Evolutionary conservation across 2,329 filamentous ascomycete species (phyloP).

Genomic region (Diplodia mutila): DNA sequence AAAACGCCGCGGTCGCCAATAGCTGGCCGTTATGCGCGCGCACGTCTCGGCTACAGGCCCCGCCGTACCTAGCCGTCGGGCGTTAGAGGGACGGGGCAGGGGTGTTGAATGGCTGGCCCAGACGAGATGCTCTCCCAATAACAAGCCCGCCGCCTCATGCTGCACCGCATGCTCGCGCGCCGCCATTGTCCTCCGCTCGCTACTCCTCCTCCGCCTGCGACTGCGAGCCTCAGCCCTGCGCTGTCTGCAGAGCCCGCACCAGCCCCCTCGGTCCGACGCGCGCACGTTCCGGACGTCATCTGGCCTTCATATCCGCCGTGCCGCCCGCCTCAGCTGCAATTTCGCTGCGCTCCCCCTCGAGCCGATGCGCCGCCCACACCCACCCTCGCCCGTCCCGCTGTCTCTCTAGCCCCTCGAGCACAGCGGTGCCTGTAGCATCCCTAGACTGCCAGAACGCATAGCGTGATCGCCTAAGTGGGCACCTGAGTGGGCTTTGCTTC

Average conservation of each 20-base stretch:
- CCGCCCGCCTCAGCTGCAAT: constrained; percentile 19
- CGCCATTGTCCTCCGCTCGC: constrained; percentile 1
- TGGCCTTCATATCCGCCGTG: constrained; percentile 14
- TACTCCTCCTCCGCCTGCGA: background rate
- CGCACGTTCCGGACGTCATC: constrained; percentile 15
- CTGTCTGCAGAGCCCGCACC: background rate
- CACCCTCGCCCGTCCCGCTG: constrained; percentile 14
- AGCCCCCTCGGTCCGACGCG: background rate
- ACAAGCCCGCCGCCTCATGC: constrained; percentile 13
- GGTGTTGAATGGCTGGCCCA: background rate
- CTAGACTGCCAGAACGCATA: background rate
- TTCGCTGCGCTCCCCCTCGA: constrained; percentile 14
- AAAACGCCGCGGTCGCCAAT: constrained; percentile 19
- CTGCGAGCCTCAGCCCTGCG: background rate
- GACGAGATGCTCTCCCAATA: constrained; percentile 16
- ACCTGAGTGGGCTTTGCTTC: constrained; percentile 14
- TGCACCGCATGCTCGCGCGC: background rate
- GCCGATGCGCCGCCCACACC: constrained; percentile 14
- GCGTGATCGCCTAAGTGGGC: constrained; percentile 8
- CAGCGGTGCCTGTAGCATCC: constrained; percentile 8
- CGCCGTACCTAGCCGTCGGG: constrained; percentile 8
- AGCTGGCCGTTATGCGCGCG: constrained; percentile 20
- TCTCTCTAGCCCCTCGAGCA: constrained; percentile 18
- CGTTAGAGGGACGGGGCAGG: constrained; percentile 16
- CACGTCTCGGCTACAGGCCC: background rate